Base-by-base conservation (phyloP, 116 monocot genomes). In the Trichopus zeylanicus region DNA sequence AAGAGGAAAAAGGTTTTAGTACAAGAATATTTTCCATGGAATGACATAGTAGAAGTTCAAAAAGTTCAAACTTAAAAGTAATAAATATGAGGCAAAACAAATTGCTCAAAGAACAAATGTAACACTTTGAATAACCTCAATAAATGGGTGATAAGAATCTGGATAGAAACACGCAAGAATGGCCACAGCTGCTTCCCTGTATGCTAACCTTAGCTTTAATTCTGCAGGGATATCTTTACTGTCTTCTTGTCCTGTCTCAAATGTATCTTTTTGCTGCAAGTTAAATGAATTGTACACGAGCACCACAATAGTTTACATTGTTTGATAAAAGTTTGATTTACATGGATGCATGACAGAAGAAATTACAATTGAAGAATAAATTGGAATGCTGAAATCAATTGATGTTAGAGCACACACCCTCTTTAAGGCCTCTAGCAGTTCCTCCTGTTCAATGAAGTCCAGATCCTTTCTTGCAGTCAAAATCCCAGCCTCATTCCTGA, bases 201-300 rank as follows among this genome's bases (percentile, higher is more conserved):
- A 92, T 28, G 92, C 92, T 64, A 92, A 73, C 57, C 92, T 72
- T 68, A 92, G 68, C 55, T 78, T 86, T 55, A 92, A 56, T 26
- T 92, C 92, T 49, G 80, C 78, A 20, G 87, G 87, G 42, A 92
- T 73, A 53, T 63, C 67, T 32, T 66, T 78, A 61, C 75, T 83
- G 31, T 92, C 87, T 73, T 92, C 92, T 68, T 86, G 92, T 53
- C 92, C 92, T 38, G 92, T 92, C 72, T 83, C 83, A 73, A 92
- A 92, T 8, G 92, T 92, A 54, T 87, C 92, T 78, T 86, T 81
- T 92, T 92, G 92, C 92, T 92, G 75, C 62, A 70, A 65, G 66
- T 16, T n/a, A 79, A 46, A 24, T 46, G 38, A 25, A 27, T 63
- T 20, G 21, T 60, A 22, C 56, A 66, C 18, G 3, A 62, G 22